Evolutionary conservation across 2,329 filamentous ascomycete genomes (phyloP).

Genomic region (Ophiostoma perfectum): DNA sequence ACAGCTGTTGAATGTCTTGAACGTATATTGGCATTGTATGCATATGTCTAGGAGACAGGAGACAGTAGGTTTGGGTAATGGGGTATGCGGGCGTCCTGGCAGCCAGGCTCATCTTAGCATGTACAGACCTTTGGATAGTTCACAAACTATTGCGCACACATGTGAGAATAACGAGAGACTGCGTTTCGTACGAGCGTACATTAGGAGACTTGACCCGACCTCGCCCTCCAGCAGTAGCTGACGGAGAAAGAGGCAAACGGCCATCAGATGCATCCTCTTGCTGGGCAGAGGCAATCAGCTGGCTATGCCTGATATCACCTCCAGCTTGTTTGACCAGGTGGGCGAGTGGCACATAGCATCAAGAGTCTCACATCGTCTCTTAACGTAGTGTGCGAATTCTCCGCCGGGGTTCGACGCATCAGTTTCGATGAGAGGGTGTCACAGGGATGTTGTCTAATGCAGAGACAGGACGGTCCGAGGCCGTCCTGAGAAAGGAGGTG

Average conservation of each 20-base stretch:
- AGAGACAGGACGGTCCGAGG: neutral
- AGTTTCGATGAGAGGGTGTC: constrained; percentile 23
- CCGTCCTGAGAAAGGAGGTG: neutral
- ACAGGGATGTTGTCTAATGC: constrained; percentile 18
- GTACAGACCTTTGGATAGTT: too few relatives aligned
- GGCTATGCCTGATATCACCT: constrained; percentile 17
- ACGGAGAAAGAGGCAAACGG: too few relatives aligned
- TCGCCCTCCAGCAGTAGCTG: too few relatives aligned
- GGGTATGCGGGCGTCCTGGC: too few relatives aligned
- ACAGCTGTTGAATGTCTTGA: neutral
- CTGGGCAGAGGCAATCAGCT: too few relatives aligned
- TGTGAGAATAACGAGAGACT: too few relatives aligned
- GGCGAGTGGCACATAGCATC: constrained; percentile 23
- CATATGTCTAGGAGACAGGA: constrained; percentile 1
- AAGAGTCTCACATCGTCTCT: constrained; percentile 26
- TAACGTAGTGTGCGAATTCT: constrained; percentile 28
- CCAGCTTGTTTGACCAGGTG: constrained; percentile 19
- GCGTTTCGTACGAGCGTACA: neutral
- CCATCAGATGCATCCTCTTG: too few relatives aligned
- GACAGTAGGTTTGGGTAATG: too few relatives aligned
- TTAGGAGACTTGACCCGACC: neutral
- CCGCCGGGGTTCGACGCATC: constrained; percentile 28
- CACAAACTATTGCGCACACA: too few relatives aligned
- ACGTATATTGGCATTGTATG: neutral
- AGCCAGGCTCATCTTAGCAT: too few relatives aligned